Conservation (phyloP, 495 filamentous ascomycete genomes). For the Aspergillus saccharolyticus region DNA sequence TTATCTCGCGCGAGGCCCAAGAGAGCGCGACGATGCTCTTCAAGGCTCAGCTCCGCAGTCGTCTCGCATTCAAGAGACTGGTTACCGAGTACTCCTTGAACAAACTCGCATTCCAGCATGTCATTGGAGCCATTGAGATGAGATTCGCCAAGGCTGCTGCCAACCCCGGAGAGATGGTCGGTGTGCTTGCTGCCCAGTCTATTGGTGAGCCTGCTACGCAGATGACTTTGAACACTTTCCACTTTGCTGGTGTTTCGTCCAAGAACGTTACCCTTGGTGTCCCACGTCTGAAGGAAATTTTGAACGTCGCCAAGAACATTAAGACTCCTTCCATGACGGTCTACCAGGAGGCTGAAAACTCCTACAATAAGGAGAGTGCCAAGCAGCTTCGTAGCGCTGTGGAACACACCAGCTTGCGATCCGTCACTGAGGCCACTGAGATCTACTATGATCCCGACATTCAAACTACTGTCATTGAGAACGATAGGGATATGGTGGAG, state of each 20-base stretch:
- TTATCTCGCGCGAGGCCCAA: conserved; percentile 79
- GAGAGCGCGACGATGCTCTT: conserved; percentile 81
- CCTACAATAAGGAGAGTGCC: conserved; percentile 66
- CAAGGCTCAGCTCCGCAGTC: conserved; percentile 85
- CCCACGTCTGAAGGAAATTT: conserved; percentile 97
- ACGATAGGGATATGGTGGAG: conserved; percentile 89
- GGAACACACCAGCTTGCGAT: conserved; percentile 92
- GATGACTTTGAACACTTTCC: conserved; percentile 99
- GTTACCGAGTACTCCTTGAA: conserved; percentile 79
- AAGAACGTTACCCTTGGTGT: conserved; percentile 99
- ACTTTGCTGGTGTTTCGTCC: conserved; percentile 98
- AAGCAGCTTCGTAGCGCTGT: conserved; percentile 81
- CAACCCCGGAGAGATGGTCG: conserved; percentile 95
- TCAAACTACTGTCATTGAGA: conserved; percentile 73
- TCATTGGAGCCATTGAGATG: conserved; percentile 85
- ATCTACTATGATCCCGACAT: conserved; percentile 97
- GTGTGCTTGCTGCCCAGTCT: conserved; percentile 93
- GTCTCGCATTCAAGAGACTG: conserved; percentile 85
- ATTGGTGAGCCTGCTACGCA: conserved; percentile 98
- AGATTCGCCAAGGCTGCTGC: conserved; percentile 77
- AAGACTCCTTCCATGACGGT: conserved; percentile 98
- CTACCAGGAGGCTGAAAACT: conserved; percentile 60
- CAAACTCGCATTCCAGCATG: conserved; percentile 87
- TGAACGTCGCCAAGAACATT: conserved; percentile 95
- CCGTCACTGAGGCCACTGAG: conserved; percentile 84